Conservation (phyloP, 805 yeast species). For the Kazachstania martiniae region DNA sequence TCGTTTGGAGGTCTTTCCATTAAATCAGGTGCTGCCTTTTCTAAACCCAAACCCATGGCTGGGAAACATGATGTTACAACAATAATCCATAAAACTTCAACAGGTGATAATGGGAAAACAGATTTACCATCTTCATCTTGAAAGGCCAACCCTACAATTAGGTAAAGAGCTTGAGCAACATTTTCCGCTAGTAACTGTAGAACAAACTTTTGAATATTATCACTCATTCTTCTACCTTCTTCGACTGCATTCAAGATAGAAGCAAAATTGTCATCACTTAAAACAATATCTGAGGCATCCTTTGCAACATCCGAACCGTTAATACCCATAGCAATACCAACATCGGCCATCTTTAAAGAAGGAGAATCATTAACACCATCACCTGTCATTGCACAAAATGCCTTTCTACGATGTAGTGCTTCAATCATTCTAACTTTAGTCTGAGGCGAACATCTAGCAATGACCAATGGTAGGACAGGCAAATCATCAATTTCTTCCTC, state of each 20-base stretch:
- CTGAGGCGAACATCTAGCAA: conserved; percentile 92
- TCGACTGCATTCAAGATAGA: conserved; percentile 87
- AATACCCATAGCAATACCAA: conserved; percentile 89
- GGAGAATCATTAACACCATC: conserved; percentile 99
- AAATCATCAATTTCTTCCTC: conserved; percentile 62
- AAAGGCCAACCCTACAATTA: conserved; percentile 73
- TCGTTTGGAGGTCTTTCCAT: conserved; percentile 92
- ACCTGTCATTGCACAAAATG: conserved; percentile 98
- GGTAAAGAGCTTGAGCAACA: conserved; percentile 81
- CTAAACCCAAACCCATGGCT: conserved; percentile 94
- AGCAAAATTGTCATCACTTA: conserved; percentile 92
- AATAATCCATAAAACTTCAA: conserved; percentile 96
- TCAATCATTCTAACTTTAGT: conserved; percentile 84
- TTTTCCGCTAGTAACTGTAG: conserved; percentile 92
- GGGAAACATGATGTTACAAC: conserved; percentile 98
- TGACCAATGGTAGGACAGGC: conserved; percentile 72
- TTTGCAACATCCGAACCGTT: conserved; percentile 97
- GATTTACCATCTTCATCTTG: conserved; percentile 59
- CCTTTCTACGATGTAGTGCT: conserved; percentile 82
- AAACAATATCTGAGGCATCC: conserved; percentile 95
- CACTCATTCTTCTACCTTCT: conserved; percentile 94
- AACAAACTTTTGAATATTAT: conserved; percentile 86
- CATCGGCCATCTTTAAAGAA: conserved; percentile 87
- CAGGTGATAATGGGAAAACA: conserved; percentile 89
- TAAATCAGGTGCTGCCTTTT: conserved; percentile 89